Percentiles rank a stretch among this genome's conserved stretches.
phyloP scores from a whole-genome alignment of 2,329 filamentous ascomycete genomes.

The Polychaeton citri region DNA sequence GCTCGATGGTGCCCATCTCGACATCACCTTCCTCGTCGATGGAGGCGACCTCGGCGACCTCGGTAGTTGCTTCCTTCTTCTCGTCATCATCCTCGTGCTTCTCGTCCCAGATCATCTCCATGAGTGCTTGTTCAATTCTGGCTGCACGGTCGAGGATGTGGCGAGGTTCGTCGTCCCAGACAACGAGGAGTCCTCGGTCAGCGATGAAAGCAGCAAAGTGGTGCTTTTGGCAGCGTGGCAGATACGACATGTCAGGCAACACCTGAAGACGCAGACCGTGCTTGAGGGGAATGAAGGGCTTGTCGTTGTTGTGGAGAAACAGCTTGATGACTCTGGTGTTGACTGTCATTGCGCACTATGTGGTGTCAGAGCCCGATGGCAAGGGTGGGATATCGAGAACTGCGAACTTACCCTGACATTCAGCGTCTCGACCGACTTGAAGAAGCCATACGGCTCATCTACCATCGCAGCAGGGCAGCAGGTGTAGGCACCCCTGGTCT shows the following conservation, averaged over 20 bases:
- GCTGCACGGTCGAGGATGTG: slow-evolving; percentile 40
- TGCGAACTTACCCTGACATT: slow-evolving; percentile 40
- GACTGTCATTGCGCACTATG: slow-evolving; percentile 53
- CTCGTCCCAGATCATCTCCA: slow-evolving; percentile 46
- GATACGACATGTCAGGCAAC: slow-evolving; percentile 41
- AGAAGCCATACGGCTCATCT: slow-evolving; percentile 35
- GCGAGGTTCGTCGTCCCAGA: slow-evolving; percentile 51
- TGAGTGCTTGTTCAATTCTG: slow-evolving; percentile 39
- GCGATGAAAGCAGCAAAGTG: slow-evolving; percentile 53
- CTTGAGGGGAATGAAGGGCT: slow-evolving; percentile 44
- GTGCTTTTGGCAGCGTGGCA: slow-evolving; percentile 49
- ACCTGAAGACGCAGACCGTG: slow-evolving; percentile 50
- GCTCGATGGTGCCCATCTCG: slow-evolving; percentile 24
- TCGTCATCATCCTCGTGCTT: slow-evolving; percentile 29
- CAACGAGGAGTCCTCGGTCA: slow-evolving; percentile 44
- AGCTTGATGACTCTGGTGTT: slow-evolving; percentile 51
- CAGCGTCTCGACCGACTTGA: slow-evolving; percentile 34
- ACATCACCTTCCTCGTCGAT: slow-evolving; percentile 22
- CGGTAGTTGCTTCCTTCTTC: slow-evolving; percentile 24
- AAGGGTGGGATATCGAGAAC: background rate
- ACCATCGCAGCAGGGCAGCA: slow-evolving; percentile 37
- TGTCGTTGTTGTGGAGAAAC: slow-evolving; percentile 38
- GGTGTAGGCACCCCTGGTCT: slow-evolving; percentile 35
- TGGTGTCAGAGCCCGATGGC: background rate
- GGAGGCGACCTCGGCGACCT: slow-evolving; percentile 17